Conservation (phyloP, 1,284 basidiomycete genomes). For the Leccinum huronense region DNA sequence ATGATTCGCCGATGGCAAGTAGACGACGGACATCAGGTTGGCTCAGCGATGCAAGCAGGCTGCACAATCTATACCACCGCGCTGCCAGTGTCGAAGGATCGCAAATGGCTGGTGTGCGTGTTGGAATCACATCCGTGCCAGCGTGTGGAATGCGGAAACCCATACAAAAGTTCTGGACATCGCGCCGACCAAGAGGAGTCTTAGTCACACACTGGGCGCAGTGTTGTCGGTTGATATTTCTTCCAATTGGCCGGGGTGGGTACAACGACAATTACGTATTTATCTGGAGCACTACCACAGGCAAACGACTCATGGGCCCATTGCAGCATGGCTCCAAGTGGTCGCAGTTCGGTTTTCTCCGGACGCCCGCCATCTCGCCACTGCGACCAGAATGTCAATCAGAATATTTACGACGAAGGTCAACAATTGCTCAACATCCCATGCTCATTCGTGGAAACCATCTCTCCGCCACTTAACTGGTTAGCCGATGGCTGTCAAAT, state of each 20-base stretch:
- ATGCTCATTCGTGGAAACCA: accelerated
- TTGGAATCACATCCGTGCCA: neutral
- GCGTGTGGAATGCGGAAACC: neutral
- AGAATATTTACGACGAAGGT: neutral
- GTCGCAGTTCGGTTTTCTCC: neutral
- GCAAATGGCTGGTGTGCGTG: neutral
- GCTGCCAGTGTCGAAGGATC: neutral
- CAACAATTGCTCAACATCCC: neutral
- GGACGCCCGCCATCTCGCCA: neutral
- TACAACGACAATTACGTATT: neutral
- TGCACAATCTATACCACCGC: neutral
- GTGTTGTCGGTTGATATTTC: neutral
- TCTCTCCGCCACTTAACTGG: no score
- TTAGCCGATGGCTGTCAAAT: no score
- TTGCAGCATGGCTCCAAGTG: neutral
- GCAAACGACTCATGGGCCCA: neutral
- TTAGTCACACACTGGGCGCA: neutral
- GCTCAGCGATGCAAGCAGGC: neutral
- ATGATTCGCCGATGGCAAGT: neutral
- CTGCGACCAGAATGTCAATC: neutral
- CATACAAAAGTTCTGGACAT: neutral
- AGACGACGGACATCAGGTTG: neutral
- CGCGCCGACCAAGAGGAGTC: no score
- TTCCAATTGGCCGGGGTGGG: neutral
- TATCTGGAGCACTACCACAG: neutral